These are phyloP conservation scores for Fusarium solani-melongenae DNA, from an alignment of 2,329 filamentous ascomycete genomes.

Conservation along the genomic window DNA sequence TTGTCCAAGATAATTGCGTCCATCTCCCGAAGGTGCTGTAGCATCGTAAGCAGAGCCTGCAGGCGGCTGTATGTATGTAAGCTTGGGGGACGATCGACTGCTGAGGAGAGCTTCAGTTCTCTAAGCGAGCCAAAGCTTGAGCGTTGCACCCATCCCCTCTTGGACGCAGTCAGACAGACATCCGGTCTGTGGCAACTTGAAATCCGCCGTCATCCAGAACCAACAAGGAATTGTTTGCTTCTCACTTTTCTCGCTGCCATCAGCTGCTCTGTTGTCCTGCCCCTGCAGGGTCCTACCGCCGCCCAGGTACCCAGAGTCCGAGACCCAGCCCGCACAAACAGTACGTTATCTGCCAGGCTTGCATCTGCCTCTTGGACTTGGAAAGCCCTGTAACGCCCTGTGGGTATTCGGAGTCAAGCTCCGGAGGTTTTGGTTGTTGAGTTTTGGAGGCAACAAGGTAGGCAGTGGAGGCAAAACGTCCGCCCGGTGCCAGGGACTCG, in stretches of 20 bases:
- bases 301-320: background rate
- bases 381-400: constrained; percentile 4
- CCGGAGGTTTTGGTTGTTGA: background rate
- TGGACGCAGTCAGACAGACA: constrained; percentile 19
- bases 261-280: background rate
- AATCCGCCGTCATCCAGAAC: constrained; percentile 1
- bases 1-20: constrained; percentile 19
- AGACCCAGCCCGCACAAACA: constrained; percentile 9
- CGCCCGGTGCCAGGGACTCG: constrained; percentile 15
- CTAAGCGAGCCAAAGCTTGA: constrained; percentile 17
- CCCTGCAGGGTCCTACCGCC: constrained; percentile 13
- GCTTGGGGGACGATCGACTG: background rate
- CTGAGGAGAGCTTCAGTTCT: constrained; percentile 9
- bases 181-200: constrained; percentile 30
- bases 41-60: constrained; percentile 13
- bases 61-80: constrained; percentile 8
- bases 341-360: constrained; percentile 21
- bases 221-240: background rate
- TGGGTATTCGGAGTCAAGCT: background rate
- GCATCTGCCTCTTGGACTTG: background rate
- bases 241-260: background rate
- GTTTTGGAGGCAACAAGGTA: constrained; percentile 10
- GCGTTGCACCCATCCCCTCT: constrained; percentile 17
- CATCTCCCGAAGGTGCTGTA: constrained; percentile 13
- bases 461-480: constrained; percentile 23